Percentiles rank a stretch among this genome's conserved stretches.
These are phyloP conservation scores for Discostella pseudostelligera DNA, from an alignment of 108 stramenopile genomes.

Conservation along the genomic window DNA sequence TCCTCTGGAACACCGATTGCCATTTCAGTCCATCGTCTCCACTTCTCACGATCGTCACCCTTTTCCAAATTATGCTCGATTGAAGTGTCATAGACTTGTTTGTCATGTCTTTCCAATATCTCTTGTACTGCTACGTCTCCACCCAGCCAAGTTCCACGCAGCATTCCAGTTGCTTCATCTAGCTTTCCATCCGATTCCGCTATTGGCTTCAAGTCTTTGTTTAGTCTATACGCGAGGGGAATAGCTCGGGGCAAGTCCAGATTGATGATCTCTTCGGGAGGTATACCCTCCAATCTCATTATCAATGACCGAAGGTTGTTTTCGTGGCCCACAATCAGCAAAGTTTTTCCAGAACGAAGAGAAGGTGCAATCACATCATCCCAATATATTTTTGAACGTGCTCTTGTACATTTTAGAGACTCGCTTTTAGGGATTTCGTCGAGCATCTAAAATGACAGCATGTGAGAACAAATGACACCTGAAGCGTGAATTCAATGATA, in stretches of 20 bases:
- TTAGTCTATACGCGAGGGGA: conserved; percentile 85
- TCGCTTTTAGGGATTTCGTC: conserved; percentile 73
- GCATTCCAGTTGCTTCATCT: conserved; percentile 80
- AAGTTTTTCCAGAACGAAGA: conserved; percentile 81
- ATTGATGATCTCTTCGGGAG: conserved; percentile 86
- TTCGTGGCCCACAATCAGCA: conserved; percentile 96
- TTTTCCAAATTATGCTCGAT: conserved; percentile 70
- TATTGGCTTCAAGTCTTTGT: conserved; percentile 80
- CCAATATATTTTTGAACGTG: conserved; percentile 88
- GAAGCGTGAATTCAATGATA: not conserved
- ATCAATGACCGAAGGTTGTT: conserved; percentile 93
- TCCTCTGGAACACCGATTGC: conserved; percentile 43
- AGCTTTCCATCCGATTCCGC: conserved; percentile 61
- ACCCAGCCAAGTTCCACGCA: conserved; percentile 80
- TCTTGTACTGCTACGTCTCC: conserved; percentile 74
- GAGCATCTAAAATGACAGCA: conserved; percentile 44
- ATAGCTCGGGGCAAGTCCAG: conserved; percentile 90
- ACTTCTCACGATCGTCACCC: conserved; percentile 48
- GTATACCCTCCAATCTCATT: conserved; percentile 91
- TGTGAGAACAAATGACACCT: not conserved
- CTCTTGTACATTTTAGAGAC: conserved; percentile 80
- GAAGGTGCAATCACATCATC: conserved; percentile 81
- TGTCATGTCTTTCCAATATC: conserved; percentile 71
- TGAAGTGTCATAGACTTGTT: conserved; percentile 80
- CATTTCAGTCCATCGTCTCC: conserved; percentile 62